Percentiles rank a stretch among this genome's conserved stretches.
phyloP scores from a whole-genome alignment of 768 basidiomycete species.

The Kwoniella europaea region DNA sequence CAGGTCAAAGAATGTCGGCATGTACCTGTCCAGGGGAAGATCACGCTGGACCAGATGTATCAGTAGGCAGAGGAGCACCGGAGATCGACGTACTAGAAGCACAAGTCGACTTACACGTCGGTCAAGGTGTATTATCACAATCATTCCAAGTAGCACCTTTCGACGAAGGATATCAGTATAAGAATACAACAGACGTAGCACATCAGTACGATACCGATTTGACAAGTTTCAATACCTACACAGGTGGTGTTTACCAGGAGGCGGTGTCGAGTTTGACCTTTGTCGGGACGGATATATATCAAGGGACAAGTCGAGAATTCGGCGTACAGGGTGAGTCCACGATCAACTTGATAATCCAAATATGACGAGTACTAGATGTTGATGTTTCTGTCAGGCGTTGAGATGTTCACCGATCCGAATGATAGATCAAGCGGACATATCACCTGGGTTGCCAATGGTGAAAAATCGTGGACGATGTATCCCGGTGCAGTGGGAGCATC shows the following conservation, averaged over 20 bases:
- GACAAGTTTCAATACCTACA: conserved; percentile 56
- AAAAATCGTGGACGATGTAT: conserved; percentile 73
- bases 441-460: conserved; percentile 76
- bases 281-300: conserved; percentile 31
- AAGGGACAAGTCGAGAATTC: conserved; percentile 26
- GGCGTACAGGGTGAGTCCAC: conserved; percentile 34
- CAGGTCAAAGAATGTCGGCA: conserved; percentile 81
- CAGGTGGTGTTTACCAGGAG: conserved; percentile 59
- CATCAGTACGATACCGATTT: conserved; percentile 52
- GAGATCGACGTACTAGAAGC: conserved; percentile 88
- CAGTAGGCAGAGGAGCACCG: conserved; percentile 78
- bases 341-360: too few relatives aligned
- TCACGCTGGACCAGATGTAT: conserved; percentile 86
- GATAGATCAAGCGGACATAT: conserved; percentile 72
- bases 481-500: conserved; percentile 72
- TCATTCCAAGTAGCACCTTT: conserved; percentile 76
- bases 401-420: conserved; percentile 76
- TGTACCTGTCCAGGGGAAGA: conserved; percentile 85
- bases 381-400: conserved; percentile 65
- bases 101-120: conserved; percentile 60
- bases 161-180: conserved; percentile 67
- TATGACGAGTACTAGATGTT: neutral
- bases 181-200: conserved; percentile 57
- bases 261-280: conserved; percentile 42
- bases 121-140: conserved; percentile 72